Base-by-base conservation (phyloP, 1,284 basidiomycete genomes). In the Fomes fomentarius region DNA sequence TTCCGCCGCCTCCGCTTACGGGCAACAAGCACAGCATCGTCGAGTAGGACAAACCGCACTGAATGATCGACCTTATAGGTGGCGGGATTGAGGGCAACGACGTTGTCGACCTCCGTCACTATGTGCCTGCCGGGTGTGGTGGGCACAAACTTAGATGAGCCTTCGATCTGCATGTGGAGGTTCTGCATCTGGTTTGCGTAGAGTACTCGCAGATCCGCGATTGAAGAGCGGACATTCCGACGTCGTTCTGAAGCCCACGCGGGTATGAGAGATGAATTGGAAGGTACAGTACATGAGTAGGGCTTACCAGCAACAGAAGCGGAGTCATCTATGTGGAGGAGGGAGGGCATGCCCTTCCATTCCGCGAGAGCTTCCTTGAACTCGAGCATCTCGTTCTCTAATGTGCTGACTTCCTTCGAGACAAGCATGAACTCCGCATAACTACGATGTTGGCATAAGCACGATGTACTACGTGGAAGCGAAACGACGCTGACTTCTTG, bases 331-430 rank as follows among this genome's bases (percentile, higher is more conserved):
- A 96, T 89, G 59, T 95, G 92, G 37, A 98, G 80, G 12, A 94
- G 80, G n/a, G 93, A 93, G 0, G 95, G 95, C 79, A 97, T 93
- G 45, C 85, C 85, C 71, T 94, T 95, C 91, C 96, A 99, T 67
- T 99, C 97, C 14, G 89, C 88, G 1, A 99, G 78, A 3, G 92
- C 83, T 56, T 96, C 93, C 69, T 98, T 98, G 69, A 99, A 85
- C 68, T 98, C 96, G 33, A 98, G 82, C 91, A 98, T 94, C 70
- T 98, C 96, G 69, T 96, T 98, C 76, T 99, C 96, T 11, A 99
- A 81, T 0, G 92, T 91, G 7, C 93, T 91, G 42, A 99, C 96
- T 73, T 99, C 97, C 68, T 98, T 99, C 8, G 95, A 97, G 41
- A 99, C 94, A 41, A 90, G 81, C 43, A 99, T 94, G 68, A 99